phyloP scores from a whole-genome alignment of 176 grass and related monocot species.

The Triticum dicoccoides region DNA sequence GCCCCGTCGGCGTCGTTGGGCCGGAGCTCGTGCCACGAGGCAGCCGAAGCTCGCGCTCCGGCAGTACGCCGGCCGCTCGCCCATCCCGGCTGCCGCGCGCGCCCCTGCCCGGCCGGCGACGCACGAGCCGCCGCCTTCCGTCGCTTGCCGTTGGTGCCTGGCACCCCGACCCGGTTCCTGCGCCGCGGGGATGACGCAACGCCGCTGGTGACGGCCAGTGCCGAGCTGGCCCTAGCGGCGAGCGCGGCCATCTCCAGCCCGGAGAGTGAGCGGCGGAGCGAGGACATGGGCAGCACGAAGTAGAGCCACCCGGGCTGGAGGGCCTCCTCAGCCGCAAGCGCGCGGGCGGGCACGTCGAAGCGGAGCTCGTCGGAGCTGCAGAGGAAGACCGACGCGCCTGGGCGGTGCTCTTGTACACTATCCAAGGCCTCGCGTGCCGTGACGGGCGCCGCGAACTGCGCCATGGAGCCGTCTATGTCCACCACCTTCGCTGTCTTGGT shows the following conservation, averaged over 20 bases:
- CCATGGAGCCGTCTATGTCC: constrained; percentile 41
- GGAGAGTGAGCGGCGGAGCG: constrained; percentile 28
- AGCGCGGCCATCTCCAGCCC: constrained; percentile 64
- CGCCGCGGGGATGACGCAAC: neutral
- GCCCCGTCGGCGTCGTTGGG: too few relatives aligned
- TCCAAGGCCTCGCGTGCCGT: constrained; percentile 34
- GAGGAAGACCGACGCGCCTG: constrained; percentile 26
- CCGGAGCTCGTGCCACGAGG: too few relatives aligned
- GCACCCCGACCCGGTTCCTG: neutral
- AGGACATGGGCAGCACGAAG: constrained; percentile 51
- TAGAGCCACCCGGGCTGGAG: constrained; percentile 60
- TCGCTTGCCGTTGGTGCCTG: neutral
- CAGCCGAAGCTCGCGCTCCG: too few relatives aligned
- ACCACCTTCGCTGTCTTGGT: constrained; percentile 52
- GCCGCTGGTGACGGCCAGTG: neutral
- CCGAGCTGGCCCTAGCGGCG: constrained; percentile 47
- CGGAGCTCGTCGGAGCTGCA: constrained; percentile 72
- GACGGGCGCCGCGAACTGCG: constrained; percentile 15
- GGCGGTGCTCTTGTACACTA: neutral
- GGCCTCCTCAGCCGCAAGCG: constrained; percentile 23
- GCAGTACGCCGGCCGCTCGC: too few relatives aligned
- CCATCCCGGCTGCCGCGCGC: too few relatives aligned
- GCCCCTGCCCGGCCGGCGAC: neutral
- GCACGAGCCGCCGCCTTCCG: neutral
- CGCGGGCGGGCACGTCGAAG: constrained; percentile 32